Evolutionary conservation across 2,329 filamentous ascomycete genomes (phyloP).

Genomic region (Neonectria coccinea): DNA sequence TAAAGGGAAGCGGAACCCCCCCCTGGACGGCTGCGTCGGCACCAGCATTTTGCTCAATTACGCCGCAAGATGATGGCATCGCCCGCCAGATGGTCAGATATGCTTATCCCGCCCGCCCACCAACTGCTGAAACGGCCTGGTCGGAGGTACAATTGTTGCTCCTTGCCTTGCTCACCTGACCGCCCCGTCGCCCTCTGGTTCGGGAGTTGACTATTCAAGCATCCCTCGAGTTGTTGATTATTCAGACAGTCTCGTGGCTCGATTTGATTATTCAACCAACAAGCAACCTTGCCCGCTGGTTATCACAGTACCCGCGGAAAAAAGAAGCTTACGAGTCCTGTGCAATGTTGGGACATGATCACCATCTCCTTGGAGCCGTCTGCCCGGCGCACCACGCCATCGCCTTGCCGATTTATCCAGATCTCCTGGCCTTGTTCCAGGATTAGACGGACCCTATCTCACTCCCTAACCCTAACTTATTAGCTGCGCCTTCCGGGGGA

Average conservation of each 20-base stretch:
- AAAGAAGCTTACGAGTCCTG: conserved; percentile 22
- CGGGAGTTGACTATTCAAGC: no score
- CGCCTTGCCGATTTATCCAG: conserved; percentile 45
- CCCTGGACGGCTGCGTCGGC: conserved; percentile 46
- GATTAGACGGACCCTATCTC: conserved; percentile 31
- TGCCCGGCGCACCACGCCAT: conserved; percentile 41
- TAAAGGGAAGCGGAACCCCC: conserved; percentile 13
- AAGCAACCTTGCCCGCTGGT: neutral
- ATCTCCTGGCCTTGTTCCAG: conserved; percentile 35
- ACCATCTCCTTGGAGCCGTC: conserved; percentile 30
- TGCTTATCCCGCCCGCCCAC: conserved; percentile 44
- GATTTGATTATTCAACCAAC: neutral
- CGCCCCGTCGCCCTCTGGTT: neutral
- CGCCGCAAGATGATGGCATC: conserved; percentile 45
- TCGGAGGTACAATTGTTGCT: conserved; percentile 15
- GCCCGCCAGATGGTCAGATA: conserved; percentile 45
- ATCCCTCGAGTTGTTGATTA: no score
- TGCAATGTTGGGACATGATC: conserved; percentile 17
- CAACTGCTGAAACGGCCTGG: conserved; percentile 26
- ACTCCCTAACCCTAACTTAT: conserved; percentile 29
- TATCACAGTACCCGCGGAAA: neutral
- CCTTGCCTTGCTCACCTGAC: neutral
- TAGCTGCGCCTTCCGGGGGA: conserved; percentile 8
- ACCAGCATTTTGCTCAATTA: conserved; percentile 42
- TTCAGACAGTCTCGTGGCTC: no score